These are phyloP conservation scores for Monosporozyma aerobia DNA, from an alignment of 805 yeast species.

Conservation along the genomic window DNA sequence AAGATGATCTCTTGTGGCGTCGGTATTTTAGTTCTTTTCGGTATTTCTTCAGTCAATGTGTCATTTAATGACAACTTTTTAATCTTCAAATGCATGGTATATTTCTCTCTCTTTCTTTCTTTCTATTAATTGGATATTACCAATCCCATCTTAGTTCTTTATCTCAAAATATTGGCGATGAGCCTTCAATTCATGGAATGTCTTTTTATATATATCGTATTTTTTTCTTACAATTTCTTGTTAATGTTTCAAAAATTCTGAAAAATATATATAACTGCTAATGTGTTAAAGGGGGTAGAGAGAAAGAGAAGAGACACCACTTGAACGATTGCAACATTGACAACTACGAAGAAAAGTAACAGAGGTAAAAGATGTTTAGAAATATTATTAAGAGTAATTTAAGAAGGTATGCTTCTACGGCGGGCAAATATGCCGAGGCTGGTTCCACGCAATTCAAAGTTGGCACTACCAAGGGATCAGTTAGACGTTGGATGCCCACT, in stretches of 20 bases:
- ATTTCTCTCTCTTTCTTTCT: neutral
- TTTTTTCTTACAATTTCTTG: too few species aligned
- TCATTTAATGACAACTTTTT: constrained; percentile 24
- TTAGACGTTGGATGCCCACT: constrained; percentile 18
- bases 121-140: too few species aligned
- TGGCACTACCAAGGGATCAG: neutral
- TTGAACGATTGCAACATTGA: neutral
- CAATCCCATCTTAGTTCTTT: too few species aligned
- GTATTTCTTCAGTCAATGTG: constrained; percentile 3
- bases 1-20: constrained; percentile 47
- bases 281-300: too few species aligned
- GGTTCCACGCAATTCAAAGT: constrained; percentile 1
- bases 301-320: neutral
- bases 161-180: too few species aligned
- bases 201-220: neutral
- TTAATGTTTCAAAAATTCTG: too few species aligned
- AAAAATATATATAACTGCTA: too few species aligned
- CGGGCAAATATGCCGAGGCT: neutral
- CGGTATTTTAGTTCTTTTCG: constrained; percentile 33
- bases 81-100: constrained; percentile 18
- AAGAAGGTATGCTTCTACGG: neutral
- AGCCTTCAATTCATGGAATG: neutral
- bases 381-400: neutral
- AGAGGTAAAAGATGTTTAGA: neutral
- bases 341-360: neutral